These are phyloP conservation scores for Colletotrichum sidae DNA, from an alignment of 2,329 filamentous ascomycete genomes.

Conservation along the genomic window DNA sequence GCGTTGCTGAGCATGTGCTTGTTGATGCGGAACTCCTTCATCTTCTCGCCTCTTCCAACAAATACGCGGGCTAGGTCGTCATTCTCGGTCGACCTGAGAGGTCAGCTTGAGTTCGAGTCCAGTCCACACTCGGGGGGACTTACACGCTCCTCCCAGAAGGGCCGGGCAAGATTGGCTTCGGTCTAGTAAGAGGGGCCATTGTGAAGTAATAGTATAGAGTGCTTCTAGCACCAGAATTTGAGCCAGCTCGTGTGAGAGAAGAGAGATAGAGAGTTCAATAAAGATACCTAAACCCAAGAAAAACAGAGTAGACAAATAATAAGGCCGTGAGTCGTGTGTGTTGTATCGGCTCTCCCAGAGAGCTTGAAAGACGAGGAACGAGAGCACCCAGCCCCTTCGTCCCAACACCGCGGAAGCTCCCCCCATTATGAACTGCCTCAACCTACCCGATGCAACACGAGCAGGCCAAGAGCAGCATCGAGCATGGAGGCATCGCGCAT, in stretches of 20 bases:
- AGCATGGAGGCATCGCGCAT: conserved; percentile 12
- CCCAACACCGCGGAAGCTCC: conserved; percentile 23
- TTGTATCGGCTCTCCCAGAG: conserved; percentile 36
- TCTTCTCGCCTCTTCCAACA: conserved; percentile 53
- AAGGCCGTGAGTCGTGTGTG: conserved; percentile 28
- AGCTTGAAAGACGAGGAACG: conserved; percentile 31
- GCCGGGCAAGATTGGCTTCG: conserved; percentile 32
- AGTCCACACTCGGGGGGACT: conserved; percentile 7
- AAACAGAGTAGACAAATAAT: conserved; percentile 16
- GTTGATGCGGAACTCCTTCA: conserved; percentile 54
- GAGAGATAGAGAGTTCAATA: conserved; percentile 16
- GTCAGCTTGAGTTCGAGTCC: conserved; percentile 2
- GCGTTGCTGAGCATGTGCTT: conserved; percentile 58
- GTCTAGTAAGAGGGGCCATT: conserved; percentile 36
- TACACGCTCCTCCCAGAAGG: conserved; percentile 28
- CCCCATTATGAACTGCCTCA: conserved; percentile 33
- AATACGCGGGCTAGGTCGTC: conserved; percentile 49
- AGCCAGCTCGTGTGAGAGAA: conserved; percentile 31
- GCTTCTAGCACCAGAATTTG: conserved; percentile 28
- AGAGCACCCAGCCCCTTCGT: conserved; percentile 3
- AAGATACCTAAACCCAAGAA: conserved; percentile 19
- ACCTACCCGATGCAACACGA: conserved; percentile 18
- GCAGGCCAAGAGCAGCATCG: conserved; percentile 27
- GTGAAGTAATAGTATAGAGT: neutral
- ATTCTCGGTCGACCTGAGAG: conserved; percentile 17